Base-by-base conservation (phyloP, 1,284 basidiomycete species). In the Trametes polyzona region DNA sequence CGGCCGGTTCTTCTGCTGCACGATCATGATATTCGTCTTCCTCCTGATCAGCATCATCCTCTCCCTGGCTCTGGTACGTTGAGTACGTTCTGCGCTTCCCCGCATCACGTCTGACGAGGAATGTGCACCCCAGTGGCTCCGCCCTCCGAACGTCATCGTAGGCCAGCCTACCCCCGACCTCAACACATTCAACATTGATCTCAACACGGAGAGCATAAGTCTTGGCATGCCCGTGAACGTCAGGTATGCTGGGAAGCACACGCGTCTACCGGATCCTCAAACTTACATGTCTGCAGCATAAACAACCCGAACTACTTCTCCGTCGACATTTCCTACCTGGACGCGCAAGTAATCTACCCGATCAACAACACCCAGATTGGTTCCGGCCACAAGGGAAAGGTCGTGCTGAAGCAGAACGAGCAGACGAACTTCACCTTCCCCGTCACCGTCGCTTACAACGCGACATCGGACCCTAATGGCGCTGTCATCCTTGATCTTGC, bases 221-320 rank as follows among this genome's bases (percentile, higher is more conserved):
- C 74, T 93, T 41, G 85, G 86, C 62, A 78, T 94, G 49, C 82
- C 79, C 49, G 75, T 94, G 21, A 82, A 84, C 57, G 87, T 95
- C 62, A 71, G 66, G 87, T 74, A 17, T 30, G 56, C 52, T n/a
- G 37, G 14, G 12, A 23, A 21, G 24, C 2, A 6, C 21, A 42
- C 6, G 40, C 19, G 19, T n/a, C 10, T 8, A 19, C 17, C 29
- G 10, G 32, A 7, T n/a, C 4, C 9, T 23, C 10, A n/a, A 24
- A 3, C 55, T 59, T 24, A 32, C 10, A 50, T 36, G 24, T 12
- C 32, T 55, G 40, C 65, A 94, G 91, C 46, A 90, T 95, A 56
- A 75, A 78, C 65, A 96, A 96, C 69, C 94, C 93, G 30, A 95
- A 95, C 71, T 95, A 87, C 77, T 95, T 96, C 72, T 74, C 81